A percentile compares a stretch with the other conserved stretches of the same genome.
Evolutionary conservation across 176 grass and related monocot species (phyloP).

Genomic region (Tillandsia fasciculata): DNA sequence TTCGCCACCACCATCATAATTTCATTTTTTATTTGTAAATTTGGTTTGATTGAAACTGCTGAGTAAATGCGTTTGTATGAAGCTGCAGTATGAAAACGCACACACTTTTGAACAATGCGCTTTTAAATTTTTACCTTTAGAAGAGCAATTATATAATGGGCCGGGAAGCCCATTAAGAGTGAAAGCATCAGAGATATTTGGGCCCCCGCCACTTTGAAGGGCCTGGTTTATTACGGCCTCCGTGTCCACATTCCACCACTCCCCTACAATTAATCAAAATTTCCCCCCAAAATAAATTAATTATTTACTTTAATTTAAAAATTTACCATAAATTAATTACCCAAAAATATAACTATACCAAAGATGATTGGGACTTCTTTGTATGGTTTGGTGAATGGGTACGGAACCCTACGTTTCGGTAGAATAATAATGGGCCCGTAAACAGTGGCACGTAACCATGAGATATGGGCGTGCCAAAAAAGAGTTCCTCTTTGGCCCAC

Average conservation of each 20-base stretch:
- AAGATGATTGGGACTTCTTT: conserved; percentile 29
- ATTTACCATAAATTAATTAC: no score
- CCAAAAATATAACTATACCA: conserved; percentile 16
- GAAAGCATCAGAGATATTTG: conserved; percentile 60
- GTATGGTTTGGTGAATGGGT: conserved; percentile 22
- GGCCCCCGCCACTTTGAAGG: conserved; percentile 41
- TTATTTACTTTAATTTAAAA: conserved; percentile 17
- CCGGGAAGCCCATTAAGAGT: conserved; percentile 65
- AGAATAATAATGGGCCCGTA: conserved; percentile 24
- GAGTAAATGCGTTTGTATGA: background rate
- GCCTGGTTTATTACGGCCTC: conserved; percentile 56
- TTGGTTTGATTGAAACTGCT: no score
- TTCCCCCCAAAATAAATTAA: background rate
- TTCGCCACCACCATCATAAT: no score
- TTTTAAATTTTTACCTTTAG: conserved; percentile 24
- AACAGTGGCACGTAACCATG: conserved; percentile 17
- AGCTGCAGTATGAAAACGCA: background rate
- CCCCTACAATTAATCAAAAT: conserved; percentile 18
- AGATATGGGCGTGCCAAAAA: conserved; percentile 29
- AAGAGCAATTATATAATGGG: conserved; percentile 43
- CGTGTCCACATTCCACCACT: conserved; percentile 61
- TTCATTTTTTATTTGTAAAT: no score
- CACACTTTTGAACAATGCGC: background rate
- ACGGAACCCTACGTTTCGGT: conserved; percentile 12
- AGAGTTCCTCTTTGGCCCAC: conserved; percentile 26